Percentiles rank a stretch among this genome's conserved stretches.
These are phyloP conservation scores for Potentilla sterilis DNA, from an alignment of 306 rosid genomes.

Conservation along the genomic window DNA sequence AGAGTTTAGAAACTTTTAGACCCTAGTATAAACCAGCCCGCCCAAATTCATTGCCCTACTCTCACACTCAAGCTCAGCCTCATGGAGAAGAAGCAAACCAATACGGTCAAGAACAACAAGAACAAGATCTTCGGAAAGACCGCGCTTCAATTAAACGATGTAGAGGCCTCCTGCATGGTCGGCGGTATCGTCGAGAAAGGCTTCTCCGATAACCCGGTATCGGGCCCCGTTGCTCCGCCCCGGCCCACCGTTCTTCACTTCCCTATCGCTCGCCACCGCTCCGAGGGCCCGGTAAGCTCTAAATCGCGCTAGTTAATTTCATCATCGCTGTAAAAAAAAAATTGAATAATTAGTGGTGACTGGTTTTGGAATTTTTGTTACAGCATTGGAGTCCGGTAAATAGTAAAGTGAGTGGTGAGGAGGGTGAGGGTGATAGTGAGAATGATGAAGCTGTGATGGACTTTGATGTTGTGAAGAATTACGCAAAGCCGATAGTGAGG, in stretches of 20 bases:
- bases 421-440: constrained; percentile 26
- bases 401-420: constrained; percentile 29
- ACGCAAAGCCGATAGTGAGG: constrained; percentile 67
- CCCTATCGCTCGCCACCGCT: constrained; percentile 94
- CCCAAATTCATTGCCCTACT: constrained; percentile 18
- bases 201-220: constrained; percentile 33
- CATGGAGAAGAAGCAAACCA: constrained; percentile 54
- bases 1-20: background rate
- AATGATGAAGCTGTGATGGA: constrained; percentile 34
- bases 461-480: constrained; percentile 42
- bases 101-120: constrained; percentile 5
- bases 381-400: constrained; percentile 80
- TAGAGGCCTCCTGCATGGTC: constrained; percentile 40
- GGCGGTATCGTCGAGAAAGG: constrained; percentile 90
- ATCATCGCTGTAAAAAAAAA: background rate
- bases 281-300: constrained; percentile 73
- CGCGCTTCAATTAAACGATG: constrained; percentile 38
- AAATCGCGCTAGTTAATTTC: background rate
- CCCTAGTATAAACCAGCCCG: constrained; percentile 8
- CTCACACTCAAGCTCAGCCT: background rate
- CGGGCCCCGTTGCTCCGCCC: constrained; percentile 43
- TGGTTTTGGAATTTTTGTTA: constrained; percentile 17
- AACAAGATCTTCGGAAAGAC: constrained; percentile 34
- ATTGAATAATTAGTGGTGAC: constrained; percentile 12
- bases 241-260: constrained; percentile 69